These are phyloP conservation scores for Neolentinus lepideus DNA, from an alignment of 1,284 basidiomycete genomes.

Conservation along the genomic window DNA sequence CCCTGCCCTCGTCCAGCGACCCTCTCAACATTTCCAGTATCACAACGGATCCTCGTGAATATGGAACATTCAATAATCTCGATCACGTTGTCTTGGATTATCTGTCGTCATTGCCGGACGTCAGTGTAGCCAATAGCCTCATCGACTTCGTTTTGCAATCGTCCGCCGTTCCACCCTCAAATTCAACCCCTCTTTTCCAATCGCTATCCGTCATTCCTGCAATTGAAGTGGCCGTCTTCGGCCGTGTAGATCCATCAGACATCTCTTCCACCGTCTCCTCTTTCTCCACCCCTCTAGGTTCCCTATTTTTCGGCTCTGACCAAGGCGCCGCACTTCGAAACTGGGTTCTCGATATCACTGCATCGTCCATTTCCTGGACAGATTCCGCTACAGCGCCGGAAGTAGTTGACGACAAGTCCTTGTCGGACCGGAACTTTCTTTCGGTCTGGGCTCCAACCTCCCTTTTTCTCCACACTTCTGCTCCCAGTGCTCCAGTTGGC, in stretches of 20 bases:
- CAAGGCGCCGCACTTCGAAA: constrained; percentile 38
- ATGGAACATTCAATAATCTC: constrained; percentile 44
- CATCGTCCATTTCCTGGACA: constrained; percentile 40
- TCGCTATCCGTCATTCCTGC: constrained; percentile 39
- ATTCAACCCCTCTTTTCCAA: constrained; percentile 29
- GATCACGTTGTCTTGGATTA: constrained; percentile 54
- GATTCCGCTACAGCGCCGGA: constrained; percentile 39
- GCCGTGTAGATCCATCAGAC: constrained; percentile 39
- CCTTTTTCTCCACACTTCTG: constrained; percentile 23
- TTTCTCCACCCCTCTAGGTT: constrained; percentile 40
- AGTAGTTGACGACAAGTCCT: constrained; percentile 41
- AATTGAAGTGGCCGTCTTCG: constrained; percentile 58
- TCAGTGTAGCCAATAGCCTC: constrained; percentile 38
- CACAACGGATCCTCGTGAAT: constrained; percentile 41
- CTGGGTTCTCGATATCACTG: constrained; percentile 42
- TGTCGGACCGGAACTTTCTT: constrained; percentile 37
- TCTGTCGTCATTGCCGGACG: constrained; percentile 43
- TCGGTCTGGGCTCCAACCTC: constrained; percentile 42
- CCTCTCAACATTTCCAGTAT: constrained; percentile 21
- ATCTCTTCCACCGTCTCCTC: constrained; percentile 40
- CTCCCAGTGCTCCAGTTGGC: constrained; percentile 19
- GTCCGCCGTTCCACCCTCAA: constrained; percentile 34
- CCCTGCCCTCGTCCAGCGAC: constrained; percentile 27
- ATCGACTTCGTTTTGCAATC: constrained; percentile 39
- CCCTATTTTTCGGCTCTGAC: constrained; percentile 53